Evolutionary conservation across 495 filamentous ascomycete genomes (phyloP), one percentile per base, ranked within the genome.

Genomic region (Pseudevernia furfuracea): DNA sequence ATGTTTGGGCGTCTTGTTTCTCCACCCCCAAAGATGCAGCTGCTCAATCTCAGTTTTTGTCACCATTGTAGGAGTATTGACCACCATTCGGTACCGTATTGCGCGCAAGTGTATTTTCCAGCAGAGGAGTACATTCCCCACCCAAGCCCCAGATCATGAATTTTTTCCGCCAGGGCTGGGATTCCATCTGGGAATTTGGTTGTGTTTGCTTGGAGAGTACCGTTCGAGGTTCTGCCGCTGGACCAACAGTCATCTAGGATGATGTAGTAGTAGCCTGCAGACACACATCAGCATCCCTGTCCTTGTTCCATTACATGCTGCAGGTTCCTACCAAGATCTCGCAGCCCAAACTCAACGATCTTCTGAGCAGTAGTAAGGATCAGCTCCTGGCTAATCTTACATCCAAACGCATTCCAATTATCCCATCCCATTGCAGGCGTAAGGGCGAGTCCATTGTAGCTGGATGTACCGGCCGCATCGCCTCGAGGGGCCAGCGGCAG

Each of bases 21-120:
- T 89, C 87, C 65, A 82, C 78, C 0, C 82, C 84, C 37, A 87
- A 62, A 37, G 77, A 81, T 1, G 80, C 87, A 0, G 80, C 77
- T 55, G 28, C 25, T 34, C 28, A 21, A 21, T 34, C 30, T 55
- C 30, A 55, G 52, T 7, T 3, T 55, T 34, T 34, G 17, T 55
- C 52, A 21, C 30, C 9, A 2, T 8, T 17, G 49, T 7, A 34
- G 52, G 15, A 8, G n/a, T 21, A 21, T 17, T 23, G 17, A 55
- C 2, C 52, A 55, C 3, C 30, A 11, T 36, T 19, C 14, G 30
- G 15, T 34, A 55, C 52, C 52, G 67, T 84, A 87, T 38, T 67
- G 60, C 7, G 69, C 77, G 61, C 77, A 80, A 25, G 81, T 83
- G 62, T 74, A 72, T 10, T 71, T 73, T 8, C 81, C 81, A 25